Evolutionary conservation across 495 filamentous ascomycete species (phyloP), one percentile per base, ranked within the genome.

Genomic region (Aspergillus asperescens): DNA sequence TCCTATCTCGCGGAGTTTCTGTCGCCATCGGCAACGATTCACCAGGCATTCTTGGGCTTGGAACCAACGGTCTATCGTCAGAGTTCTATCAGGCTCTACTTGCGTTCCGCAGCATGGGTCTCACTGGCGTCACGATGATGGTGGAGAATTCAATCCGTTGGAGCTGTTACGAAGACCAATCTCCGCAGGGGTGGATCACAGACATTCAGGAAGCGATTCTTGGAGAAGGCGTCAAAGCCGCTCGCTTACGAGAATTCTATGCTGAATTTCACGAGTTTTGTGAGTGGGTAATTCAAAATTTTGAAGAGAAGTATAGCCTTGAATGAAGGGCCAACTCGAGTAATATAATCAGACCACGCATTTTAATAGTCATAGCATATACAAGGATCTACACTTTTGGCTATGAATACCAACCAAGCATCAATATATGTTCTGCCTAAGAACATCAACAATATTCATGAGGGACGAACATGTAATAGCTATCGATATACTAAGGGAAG

Each of bases 1-100:
- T 96, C 1, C 70, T 98, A 13, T 86, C 93, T 9, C 83, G 89
- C 23, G 93, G 92, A 4, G 89, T 70, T 8, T 49, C 71, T 18
- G 72, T 77, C 22, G 71, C 84, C 2, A 75, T 98, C 1, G 84
- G 82, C 70, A 95, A 94, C 60, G 90, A 96, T 63, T 89, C 94
- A 53, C 89, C 88, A 8, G 87, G 84, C 0, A 83, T 94, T 38
- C 75, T 90, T 2, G 89, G 89, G 5, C 87, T 91, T 54, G 84
- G 85, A 49, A 77, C 70, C 13, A 86, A 82, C 28, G 87, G 86
- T 19, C 80, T 90, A 73, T 90, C 86, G 4, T 84, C 93, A 65
- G 89, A 95, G 62, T 94, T 92, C 68, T 96, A 90, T 90, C 88
- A 92, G 66, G 87, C 87, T 5, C 69, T 97, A 32, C 89, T 93